Evolutionary conservation across 116 monocot species (phyloP).

Genomic region (Posidonia oceanica): DNA sequence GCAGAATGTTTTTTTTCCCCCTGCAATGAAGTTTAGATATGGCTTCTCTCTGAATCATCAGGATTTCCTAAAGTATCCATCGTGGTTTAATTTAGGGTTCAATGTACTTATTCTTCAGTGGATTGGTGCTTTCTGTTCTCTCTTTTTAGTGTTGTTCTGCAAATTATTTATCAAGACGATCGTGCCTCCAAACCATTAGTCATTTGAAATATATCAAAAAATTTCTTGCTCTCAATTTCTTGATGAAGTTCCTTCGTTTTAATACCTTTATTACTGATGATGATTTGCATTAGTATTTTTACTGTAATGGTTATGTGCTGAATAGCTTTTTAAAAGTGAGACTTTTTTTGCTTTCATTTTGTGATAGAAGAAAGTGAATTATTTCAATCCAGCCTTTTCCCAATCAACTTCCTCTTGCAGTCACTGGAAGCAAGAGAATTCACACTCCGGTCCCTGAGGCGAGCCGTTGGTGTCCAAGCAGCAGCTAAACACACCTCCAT

Average conservation of each 20-base stretch:
- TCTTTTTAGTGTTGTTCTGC: neutral
- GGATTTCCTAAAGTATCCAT: too few species aligned
- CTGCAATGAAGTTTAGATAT: too few species aligned
- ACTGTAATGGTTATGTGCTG: neutral
- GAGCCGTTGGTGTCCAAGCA: constrained; percentile 47
- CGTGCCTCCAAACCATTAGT: too few species aligned
- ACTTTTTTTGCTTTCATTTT: too few species aligned
- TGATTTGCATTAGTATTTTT: too few species aligned
- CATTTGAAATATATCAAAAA: too few species aligned
- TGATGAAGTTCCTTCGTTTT: neutral
- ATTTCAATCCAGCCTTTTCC: too few species aligned
- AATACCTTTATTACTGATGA: neutral
- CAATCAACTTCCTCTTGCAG: constrained; percentile 20
- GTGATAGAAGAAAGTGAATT: too few species aligned
- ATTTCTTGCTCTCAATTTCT: neutral
- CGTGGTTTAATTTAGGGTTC: too few species aligned
- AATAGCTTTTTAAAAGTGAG: too few species aligned
- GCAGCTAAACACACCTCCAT: constrained; percentile 51
- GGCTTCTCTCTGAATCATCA: neutral
- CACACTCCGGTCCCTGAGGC: constrained; percentile 21
- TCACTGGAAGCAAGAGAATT: constrained; percentile 42
- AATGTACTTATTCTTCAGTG: neutral
- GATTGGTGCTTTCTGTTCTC: neutral
- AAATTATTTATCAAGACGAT: too few species aligned
- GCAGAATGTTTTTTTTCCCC: too few species aligned